Conservation (phyloP, 345 rosid species). For the Linum lewisii region DNA sequence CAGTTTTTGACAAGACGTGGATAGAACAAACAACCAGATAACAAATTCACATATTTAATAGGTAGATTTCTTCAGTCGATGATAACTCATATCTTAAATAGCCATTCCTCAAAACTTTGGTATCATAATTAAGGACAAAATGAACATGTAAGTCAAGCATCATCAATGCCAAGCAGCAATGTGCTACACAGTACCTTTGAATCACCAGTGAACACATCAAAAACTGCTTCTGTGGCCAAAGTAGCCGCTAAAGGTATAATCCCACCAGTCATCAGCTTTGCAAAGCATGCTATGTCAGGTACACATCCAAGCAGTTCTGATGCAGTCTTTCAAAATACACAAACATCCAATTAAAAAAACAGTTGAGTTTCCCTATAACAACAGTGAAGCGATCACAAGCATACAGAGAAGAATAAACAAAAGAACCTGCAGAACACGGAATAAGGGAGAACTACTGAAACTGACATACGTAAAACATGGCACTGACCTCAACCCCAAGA, state of each 20-base stretch:
- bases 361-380: background rate
- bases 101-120: background rate
- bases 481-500: slow-evolving; percentile 75
- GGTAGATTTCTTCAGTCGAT: background rate
- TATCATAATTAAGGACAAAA: background rate
- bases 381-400: background rate
- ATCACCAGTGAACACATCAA: slow-evolving; percentile 73
- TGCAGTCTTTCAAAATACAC: slow-evolving; percentile 43
- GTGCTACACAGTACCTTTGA: slow-evolving; percentile 52
- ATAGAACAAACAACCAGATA: background rate
- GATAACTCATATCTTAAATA: no score
- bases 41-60: background rate
- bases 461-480: slow-evolving; percentile 5
- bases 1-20: no score
- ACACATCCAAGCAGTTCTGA: slow-evolving; percentile 64
- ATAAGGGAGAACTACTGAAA: background rate
- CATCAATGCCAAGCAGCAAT: background rate
- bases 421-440: background rate
- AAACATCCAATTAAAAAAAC: slow-evolving; percentile 13
- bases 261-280: slow-evolving; percentile 87
- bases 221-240: slow-evolving; percentile 60
- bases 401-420: slow-evolving; percentile 4
- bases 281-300: slow-evolving; percentile 96
- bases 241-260: slow-evolving; percentile 85
- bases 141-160: no score